A percentile compares a stretch with the other conserved stretches of the same genome.
These are phyloP conservation scores for Pittosporum tobira DNA, from an alignment of 129 eudicot genomes.

Conservation along the genomic window DNA sequence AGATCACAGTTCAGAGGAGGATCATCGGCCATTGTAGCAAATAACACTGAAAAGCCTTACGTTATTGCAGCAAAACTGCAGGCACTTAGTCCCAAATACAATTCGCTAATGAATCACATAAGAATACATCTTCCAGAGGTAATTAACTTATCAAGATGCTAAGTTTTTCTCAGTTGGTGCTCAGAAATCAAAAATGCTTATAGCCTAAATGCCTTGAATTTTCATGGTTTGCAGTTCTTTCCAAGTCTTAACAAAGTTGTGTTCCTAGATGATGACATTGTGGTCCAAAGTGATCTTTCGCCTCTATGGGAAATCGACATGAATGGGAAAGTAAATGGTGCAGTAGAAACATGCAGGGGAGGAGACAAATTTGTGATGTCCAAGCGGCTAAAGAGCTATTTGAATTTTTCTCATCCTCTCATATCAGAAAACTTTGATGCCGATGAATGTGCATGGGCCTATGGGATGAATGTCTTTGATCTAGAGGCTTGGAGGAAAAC, in stretches of 20 bases:
- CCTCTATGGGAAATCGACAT: slow-evolving; percentile 85
- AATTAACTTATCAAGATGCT: slow-evolving; percentile 1
- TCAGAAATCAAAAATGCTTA: too few relatives aligned
- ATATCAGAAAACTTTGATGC: slow-evolving; percentile 58
- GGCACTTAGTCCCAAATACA: slow-evolving; percentile 75
- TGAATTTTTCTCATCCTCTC: slow-evolving; percentile 84
- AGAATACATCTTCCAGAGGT: slow-evolving; percentile 88
- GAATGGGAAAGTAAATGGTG: slow-evolving; percentile 91
- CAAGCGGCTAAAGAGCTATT: slow-evolving; percentile 62
- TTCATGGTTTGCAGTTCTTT: slow-evolving; percentile 67
- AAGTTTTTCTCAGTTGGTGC: not conserved
- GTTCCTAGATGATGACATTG: slow-evolving; percentile 87
- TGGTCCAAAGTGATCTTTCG: slow-evolving; percentile 73
- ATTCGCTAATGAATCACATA: slow-evolving; percentile 78
- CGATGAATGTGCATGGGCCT: slow-evolving; percentile 95
- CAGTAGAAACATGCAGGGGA: slow-evolving; percentile 79
- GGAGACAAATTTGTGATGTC: slow-evolving; percentile 83
- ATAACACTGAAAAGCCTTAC: slow-evolving; percentile 64
- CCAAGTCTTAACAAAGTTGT: slow-evolving; percentile 70
- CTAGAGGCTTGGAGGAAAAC: slow-evolving; percentile 82
- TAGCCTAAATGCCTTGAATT: not conserved
- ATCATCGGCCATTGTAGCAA: slow-evolving; percentile 74
- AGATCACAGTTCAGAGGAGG: slow-evolving; percentile 79
- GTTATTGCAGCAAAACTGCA: slow-evolving; percentile 84
- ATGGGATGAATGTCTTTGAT: slow-evolving; percentile 89